Evolutionary conservation across 2,329 filamentous ascomycete genomes (phyloP).

Genomic region (Cercospora berteroae): DNA sequence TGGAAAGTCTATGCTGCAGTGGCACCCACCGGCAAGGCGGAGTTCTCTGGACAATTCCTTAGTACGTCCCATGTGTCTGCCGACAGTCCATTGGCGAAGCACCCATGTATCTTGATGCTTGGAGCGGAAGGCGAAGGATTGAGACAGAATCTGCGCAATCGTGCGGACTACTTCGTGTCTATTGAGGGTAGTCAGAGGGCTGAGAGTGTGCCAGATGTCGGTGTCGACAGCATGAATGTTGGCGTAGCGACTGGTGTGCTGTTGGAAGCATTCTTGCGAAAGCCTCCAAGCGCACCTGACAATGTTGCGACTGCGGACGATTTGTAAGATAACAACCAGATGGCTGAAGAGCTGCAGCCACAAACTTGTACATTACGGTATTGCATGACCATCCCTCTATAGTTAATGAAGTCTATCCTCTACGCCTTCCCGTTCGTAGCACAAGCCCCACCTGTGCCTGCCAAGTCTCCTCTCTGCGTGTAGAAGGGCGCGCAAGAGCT

Average conservation of each 20-base stretch:
- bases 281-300: conserved; percentile 16
- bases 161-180: conserved; percentile 62
- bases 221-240: conserved; percentile 89
- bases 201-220: conserved; percentile 43
- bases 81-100: conserved; percentile 29
- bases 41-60: conserved; percentile 14
- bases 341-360: background rate
- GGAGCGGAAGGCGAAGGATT: conserved; percentile 80
- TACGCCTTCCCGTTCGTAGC: background rate
- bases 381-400: background rate
- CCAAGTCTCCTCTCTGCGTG: background rate
- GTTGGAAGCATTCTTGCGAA: conserved; percentile 60
- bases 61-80: conserved; percentile 22
- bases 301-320: background rate
- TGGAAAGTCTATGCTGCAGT: conserved; percentile 83
- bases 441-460: conserved; percentile 3
- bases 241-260: conserved; percentile 81
- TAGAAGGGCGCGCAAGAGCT: background rate
- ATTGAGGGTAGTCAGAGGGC: conserved; percentile 47
- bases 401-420: background rate
- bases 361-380: background rate
- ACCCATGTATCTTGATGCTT: conserved; percentile 76
- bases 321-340: background rate
- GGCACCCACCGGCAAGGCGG: conserved; percentile 35
- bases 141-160: conserved; percentile 59